Evolutionary conservation across 805 yeast species (phyloP), one percentile per base, ranked within the genome.

Genomic region (Starmerella powellii): DNA sequence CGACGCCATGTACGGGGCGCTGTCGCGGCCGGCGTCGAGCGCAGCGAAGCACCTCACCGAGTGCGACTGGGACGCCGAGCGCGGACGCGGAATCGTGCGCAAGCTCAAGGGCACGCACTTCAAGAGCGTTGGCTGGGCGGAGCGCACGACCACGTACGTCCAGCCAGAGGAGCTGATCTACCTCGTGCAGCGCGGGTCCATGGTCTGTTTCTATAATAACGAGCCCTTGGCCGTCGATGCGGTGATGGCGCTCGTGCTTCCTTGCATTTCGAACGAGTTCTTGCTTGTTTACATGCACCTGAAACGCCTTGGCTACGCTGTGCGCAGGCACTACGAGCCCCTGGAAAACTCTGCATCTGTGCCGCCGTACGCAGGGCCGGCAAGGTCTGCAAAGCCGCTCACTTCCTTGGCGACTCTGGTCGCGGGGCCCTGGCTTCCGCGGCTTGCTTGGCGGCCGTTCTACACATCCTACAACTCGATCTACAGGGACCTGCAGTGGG

Each of bases 241-340:
- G 37, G 65, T 80, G 6, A 82, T 84, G 57, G 58, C 78, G 0
- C 56, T 70, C 15, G 66, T 74, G 12, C 65, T 52, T 21, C 38
- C 38, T 1, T n/a, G 6, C 8, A 40, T 50, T 10, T 42, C 49
- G 3, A 33, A 40, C n/a, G 52, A 52, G 1, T 38, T 41, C 16
- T 19, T 51, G 31, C 74, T 73, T 34, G 86, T 80, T 0, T 88
- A 78, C 60, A 70, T 87, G 0, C 70, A 80, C 44, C 63, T 87
- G 53, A 81, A 80, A 52, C 71, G 94, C 55, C 68, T 76, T 39
- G 96, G 96, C 0, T 87, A 79, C 56, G 69, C 80, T 17, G 80
- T 83, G 1, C 56, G 64, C 48, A 48, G 47, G 10, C 26, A 6
- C 10, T 23, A 6, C 26, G n/a, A n/a, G n/a, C n/a, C n/a, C n/a